These are phyloP conservation scores for Dianthus caryophyllus DNA, from an alignment of 148 eudicot genomes.

Conservation along the genomic window DNA sequence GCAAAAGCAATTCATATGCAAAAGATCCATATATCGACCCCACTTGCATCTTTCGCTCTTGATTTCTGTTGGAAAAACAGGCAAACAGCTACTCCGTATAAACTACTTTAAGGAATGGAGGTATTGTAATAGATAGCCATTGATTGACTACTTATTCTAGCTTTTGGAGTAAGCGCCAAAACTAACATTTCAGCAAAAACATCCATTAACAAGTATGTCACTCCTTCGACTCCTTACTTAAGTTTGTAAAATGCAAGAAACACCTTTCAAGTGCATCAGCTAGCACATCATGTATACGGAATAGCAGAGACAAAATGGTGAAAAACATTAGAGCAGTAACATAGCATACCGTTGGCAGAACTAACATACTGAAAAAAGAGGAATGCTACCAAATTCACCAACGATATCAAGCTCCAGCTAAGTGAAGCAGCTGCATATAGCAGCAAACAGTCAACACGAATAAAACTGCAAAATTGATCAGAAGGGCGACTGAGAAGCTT, in stretches of 20 bases:
- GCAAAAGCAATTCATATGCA: too few species aligned
- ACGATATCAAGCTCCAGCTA: slow-evolving; percentile 42
- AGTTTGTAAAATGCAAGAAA: background rate
- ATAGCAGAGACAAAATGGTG: background rate
- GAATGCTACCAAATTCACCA: slow-evolving; percentile 36
- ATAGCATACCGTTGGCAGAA: slow-evolving; percentile 26
- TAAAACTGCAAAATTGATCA: background rate
- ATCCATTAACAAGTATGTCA: background rate
- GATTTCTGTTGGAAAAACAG: too few species aligned
- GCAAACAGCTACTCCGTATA: too few species aligned
- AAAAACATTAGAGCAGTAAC: slow-evolving; percentile 7
- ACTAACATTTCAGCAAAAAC: background rate
- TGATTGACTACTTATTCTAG: too few species aligned
- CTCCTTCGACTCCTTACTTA: background rate
- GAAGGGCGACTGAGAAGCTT: background rate
- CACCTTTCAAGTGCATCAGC: slow-evolving; percentile 2
- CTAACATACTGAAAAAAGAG: slow-evolving; percentile 31
- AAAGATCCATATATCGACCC: too few species aligned
- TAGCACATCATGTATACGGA: background rate
- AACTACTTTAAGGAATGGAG: too few species aligned
- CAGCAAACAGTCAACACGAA: background rate
- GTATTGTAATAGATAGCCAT: too few species aligned
- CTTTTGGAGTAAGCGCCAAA: too few species aligned
- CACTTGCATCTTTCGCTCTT: too few species aligned
- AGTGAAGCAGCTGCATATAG: slow-evolving; percentile 39